Base-by-base conservation (phyloP, 345 rosid genomes). In the Brassica nigra region DNA sequence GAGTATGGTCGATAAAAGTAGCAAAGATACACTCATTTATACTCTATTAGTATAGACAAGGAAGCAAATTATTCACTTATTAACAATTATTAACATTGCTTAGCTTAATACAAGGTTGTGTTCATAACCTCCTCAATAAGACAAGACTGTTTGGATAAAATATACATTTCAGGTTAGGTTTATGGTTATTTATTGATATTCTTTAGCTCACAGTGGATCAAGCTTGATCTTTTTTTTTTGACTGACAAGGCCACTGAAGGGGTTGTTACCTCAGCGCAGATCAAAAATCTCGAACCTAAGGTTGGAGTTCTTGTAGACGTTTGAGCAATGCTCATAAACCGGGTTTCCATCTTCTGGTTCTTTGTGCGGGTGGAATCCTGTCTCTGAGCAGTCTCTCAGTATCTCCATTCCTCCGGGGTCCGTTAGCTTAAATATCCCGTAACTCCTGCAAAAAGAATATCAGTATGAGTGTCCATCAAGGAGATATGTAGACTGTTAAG, bases 271-370 rank as follows among this genome's bases (percentile, higher is more conserved):
- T 86, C 73, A 88, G 44, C 98, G 96, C 85, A 94, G 81, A 83
- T 94, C 97, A 70, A 92, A 92, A 77, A 92, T 91, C 85, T 94
- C 96, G 15, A 94, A 90, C 85, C 98, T 87, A 59, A 92, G 87
- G 88, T 92, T 90, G 8, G 92, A 88, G 78, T 94, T 94, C 66
- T 68, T 90, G 88, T 87, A 92, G 70, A 94, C 93, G 66, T 94
- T 90, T 49, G 88, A 82, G 84, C 98, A 92, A 72, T 86, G 86
- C 76, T 92, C 87, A 16, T 89, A 92, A 47, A 94, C 73, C 8
- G 87, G 89, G 83, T 82, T 80, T 66, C 97, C 98, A 49, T 88
- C 89, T n/a, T 78, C 84, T 54, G 93, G 82, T 80, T 90, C 98
- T n/a, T 78, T 47, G 78, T 94, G 98, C 37, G 76, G 71, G 80